These are phyloP conservation scores for Hypholoma sublateritium DNA, from an alignment of 768 basidiomycete species.

Conservation along the genomic window DNA sequence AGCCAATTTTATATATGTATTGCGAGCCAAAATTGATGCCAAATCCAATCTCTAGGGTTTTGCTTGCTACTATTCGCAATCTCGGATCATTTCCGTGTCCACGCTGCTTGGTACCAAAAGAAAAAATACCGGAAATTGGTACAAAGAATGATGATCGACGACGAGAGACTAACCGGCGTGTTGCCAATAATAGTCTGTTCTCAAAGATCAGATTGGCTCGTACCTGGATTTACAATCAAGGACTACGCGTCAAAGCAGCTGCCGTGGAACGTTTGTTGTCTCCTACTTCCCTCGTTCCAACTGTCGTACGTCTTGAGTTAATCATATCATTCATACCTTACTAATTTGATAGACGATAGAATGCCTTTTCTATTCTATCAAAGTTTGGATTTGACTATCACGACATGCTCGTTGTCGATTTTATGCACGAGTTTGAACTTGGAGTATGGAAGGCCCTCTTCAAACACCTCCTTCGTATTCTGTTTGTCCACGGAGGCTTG, in stretches of 20 bases:
- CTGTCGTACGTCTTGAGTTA: conserved; percentile 4
- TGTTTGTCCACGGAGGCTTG: conserved; percentile 11
- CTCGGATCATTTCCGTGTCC: conserved; percentile 37
- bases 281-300: conserved; percentile 9
- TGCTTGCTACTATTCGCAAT: conserved; percentile 33
- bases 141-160: conserved; percentile 17
- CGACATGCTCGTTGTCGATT: conserved; percentile 26
- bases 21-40: background rate
- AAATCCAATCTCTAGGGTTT: conserved; percentile 20
- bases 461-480: conserved; percentile 29
- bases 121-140: conserved; percentile 26
- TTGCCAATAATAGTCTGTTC: conserved; percentile 4
- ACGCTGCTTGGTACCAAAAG: conserved; percentile 30
- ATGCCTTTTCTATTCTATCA: conserved; percentile 26
- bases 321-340: background rate
- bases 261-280: conserved; percentile 4
- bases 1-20: background rate
- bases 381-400: conserved; percentile 20
- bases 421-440: conserved; percentile 37
- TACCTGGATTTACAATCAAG: conserved; percentile 7
- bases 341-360: conserved; percentile 17
- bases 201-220: conserved; percentile 4
- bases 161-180: background rate
- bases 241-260: background rate
- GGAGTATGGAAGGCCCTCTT: conserved; percentile 35